Percentiles rank a stretch among this genome's conserved stretches.
These are phyloP conservation scores for Ammopiptanthus mongolicus DNA, from an alignment of 306 rosid species.

Conservation along the genomic window DNA sequence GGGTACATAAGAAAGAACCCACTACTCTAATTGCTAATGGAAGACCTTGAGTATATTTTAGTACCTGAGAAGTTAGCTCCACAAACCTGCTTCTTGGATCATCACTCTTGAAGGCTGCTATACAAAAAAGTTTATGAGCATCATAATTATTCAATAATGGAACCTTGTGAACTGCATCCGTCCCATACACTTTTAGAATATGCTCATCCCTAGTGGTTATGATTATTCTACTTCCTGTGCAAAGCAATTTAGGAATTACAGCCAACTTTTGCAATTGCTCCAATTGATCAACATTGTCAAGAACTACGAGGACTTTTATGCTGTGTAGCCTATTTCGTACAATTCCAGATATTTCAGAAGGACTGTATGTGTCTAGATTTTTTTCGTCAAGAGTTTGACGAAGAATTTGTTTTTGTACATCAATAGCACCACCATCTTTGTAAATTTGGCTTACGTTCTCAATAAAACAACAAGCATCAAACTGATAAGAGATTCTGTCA, in stretches of 20 bases:
- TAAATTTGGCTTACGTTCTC: neutral
- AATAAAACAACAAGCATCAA: neutral
- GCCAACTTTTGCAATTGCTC: neutral
- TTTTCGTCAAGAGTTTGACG: neutral
- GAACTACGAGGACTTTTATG: neutral
- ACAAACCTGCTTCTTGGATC: neutral
- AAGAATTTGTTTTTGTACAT: neutral
- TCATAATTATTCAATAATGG: neutral
- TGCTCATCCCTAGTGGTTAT: neutral
- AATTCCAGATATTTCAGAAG: neutral
- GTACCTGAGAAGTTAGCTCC: neutral
- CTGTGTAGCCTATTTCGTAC: neutral
- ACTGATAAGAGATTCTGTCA: neutral
- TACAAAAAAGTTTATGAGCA: neutral
- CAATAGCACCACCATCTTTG: neutral
- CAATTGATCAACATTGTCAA: neutral
- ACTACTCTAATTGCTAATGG: neutral
- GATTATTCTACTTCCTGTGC: neutral
- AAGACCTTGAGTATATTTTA: neutral
- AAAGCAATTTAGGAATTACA: neutral
- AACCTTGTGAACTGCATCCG: neutral
- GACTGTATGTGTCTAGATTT: neutral
- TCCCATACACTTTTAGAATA: neutral
- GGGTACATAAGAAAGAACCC: constrained; percentile 19
- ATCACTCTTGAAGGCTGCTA: neutral